A percentile compares a stretch with the other conserved stretches of the same genome.
Evolutionary conservation across 345 rosid species (phyloP).

Genomic region (Eucalyptus globulus): DNA sequence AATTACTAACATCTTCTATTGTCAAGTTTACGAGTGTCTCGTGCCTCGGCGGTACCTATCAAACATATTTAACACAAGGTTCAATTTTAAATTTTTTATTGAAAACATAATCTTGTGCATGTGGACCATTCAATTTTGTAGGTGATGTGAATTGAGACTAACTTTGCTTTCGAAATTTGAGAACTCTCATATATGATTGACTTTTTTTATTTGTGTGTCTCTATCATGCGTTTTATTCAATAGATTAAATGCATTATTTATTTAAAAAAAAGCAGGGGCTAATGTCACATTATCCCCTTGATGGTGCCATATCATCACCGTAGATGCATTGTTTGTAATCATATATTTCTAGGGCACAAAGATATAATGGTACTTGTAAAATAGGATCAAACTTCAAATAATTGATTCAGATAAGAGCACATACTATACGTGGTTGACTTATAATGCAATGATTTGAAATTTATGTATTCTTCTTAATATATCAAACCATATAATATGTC

Average conservation of each 20-base stretch:
- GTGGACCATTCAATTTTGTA: too few species aligned
- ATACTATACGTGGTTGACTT: neutral
- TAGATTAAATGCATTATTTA: too few species aligned
- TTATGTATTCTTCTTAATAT: neutral
- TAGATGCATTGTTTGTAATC: neutral
- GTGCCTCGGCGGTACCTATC: too few species aligned
- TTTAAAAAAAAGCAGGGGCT: neutral
- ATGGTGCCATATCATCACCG: neutral
- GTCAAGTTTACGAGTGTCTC: too few species aligned
- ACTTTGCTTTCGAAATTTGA: too few species aligned
- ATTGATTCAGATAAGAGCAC: neutral
- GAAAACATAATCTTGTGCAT: too few species aligned
- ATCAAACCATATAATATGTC: neutral
- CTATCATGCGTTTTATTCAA: too few species aligned
- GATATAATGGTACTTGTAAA: neutral
- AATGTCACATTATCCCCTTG: neutral
- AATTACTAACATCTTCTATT: too few species aligned
- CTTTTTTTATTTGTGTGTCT: neutral
- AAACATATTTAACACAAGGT: too few species aligned
- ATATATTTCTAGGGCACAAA: neutral
- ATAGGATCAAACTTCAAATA: neutral
- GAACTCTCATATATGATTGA: neutral
- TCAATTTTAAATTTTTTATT: too few species aligned
- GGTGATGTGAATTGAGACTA: too few species aligned
- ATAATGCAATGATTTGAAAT: neutral